Percentiles rank a stretch among this genome's conserved stretches.
Evolutionary conservation across 2,329 filamentous ascomycete genomes (phyloP).

Genomic region (Apiospora kogelbergensis): DNA sequence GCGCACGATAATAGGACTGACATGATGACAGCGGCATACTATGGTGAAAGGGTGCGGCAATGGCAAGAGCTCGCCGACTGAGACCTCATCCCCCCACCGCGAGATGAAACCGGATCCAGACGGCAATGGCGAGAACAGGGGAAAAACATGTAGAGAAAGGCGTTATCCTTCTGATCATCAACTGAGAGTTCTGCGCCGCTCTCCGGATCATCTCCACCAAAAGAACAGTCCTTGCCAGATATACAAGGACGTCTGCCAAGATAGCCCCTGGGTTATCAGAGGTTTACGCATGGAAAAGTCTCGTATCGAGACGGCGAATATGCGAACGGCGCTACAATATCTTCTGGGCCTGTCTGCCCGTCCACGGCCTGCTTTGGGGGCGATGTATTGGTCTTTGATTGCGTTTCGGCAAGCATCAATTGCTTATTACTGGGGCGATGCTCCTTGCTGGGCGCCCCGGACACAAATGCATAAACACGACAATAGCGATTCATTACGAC

Average conservation of each 20-base stretch:
- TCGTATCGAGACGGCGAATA: background rate
- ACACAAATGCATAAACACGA: background rate
- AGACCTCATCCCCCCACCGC: conserved; percentile 21
- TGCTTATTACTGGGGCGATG: background rate
- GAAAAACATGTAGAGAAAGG: background rate
- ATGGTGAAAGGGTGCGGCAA: conserved; percentile 65
- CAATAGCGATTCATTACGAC: background rate
- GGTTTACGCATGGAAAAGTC: background rate
- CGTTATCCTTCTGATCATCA: too few relatives aligned
- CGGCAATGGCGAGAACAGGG: background rate
- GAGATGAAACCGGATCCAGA: conserved; percentile 23
- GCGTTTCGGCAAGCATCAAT: background rate
- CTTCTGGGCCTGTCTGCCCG: background rate
- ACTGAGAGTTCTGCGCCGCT: background rate
- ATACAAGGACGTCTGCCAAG: background rate
- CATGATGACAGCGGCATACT: conserved; percentile 53
- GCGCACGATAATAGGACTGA: conserved; percentile 18
- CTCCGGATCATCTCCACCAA: background rate
- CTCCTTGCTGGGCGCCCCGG: too few relatives aligned
- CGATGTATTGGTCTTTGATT: background rate
- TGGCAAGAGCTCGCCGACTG: conserved; percentile 26
- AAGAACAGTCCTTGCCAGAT: background rate
- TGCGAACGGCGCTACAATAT: background rate
- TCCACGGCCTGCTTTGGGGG: background rate
- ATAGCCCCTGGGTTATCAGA: background rate